A percentile compares a stretch with the other conserved stretches of the same genome.
Evolutionary conservation across 257 asterid species (phyloP).

Genomic region (Ilex aquifolium): DNA sequence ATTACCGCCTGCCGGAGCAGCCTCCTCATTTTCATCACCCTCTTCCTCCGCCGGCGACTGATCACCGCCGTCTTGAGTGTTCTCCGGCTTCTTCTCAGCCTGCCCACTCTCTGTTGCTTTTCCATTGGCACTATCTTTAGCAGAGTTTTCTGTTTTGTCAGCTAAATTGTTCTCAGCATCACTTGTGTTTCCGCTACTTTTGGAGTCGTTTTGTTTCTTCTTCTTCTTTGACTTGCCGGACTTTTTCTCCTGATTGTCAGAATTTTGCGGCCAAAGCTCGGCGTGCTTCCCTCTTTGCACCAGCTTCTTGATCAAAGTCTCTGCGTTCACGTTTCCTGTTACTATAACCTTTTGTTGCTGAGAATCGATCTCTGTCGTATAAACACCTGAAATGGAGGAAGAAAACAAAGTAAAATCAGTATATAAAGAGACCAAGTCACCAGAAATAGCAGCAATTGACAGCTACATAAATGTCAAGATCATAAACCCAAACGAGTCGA

Average conservation of each 20-base stretch:
- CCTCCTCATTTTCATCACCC: constrained; percentile 16
- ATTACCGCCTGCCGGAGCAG: constrained; percentile 16
- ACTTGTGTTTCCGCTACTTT: constrained; percentile 6
- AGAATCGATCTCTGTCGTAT: constrained; percentile 48
- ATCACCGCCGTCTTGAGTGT: constrained; percentile 3
- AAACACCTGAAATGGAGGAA: constrained; percentile 40
- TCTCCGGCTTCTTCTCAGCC: background rate
- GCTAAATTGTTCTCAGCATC: too few relatives aligned
- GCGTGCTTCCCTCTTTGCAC: constrained; percentile 50
- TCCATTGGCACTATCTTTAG: constrained; percentile 17
- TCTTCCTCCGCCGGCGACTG: constrained; percentile 13
- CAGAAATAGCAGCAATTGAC: background rate
- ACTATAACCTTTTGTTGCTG: constrained; percentile 56
- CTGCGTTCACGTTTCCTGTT: constrained; percentile 52
- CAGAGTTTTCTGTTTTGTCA: constrained; percentile 18
- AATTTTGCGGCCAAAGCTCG: constrained; percentile 41
- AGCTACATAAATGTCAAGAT: too few relatives aligned
- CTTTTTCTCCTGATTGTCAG: constrained; percentile 8
- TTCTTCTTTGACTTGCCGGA: constrained; percentile 1
- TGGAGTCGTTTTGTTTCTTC: constrained; percentile 12
- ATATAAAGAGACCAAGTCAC: background rate
- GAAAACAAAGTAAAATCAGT: background rate
- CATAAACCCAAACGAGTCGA: too few relatives aligned
- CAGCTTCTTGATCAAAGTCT: constrained; percentile 50
- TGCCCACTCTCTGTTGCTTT: constrained; percentile 15